phyloP scores from a whole-genome alignment of 2,329 filamentous ascomycete genomes.

The Ascochyta clinopodiicola region DNA sequence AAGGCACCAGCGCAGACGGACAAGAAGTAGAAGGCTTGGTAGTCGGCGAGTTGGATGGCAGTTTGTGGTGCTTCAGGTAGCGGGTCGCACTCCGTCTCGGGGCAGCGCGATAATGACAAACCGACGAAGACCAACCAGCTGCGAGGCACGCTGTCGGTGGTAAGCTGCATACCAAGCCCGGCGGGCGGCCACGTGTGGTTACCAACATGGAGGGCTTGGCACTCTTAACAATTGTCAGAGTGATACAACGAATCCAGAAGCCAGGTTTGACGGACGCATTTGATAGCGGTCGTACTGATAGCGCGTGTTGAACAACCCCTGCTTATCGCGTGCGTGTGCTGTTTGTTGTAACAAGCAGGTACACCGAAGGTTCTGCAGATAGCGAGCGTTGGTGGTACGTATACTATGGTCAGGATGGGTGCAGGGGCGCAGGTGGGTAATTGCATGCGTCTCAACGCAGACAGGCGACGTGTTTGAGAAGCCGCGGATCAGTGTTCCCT shows the following conservation, averaged over 20 bases:
- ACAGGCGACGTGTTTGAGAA: constrained; percentile 15
- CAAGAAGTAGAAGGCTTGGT: neutral
- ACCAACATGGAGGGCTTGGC: neutral
- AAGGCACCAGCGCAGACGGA: neutral
- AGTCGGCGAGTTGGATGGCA: neutral
- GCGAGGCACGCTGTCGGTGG: constrained; percentile 2
- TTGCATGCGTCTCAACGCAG: constrained; percentile 4
- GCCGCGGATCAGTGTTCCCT: constrained; percentile 26
- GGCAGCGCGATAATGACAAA: constrained; percentile 18
- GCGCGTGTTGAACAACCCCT: neutral
- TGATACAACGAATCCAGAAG: constrained; percentile 11
- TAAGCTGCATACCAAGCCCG: constrained; percentile 17
- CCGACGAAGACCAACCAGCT: neutral
- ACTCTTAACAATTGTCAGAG: neutral
- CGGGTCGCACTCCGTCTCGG: constrained; percentile 2
- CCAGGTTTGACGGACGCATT: constrained; percentile 7
- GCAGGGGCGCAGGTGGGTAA: constrained; percentile 7
- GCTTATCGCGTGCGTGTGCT: neutral
- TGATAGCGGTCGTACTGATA: neutral
- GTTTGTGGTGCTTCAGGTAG: neutral
- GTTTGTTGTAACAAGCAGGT: constrained; percentile 5
- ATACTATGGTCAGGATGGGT: neutral
- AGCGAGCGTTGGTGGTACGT: constrained; percentile 3
- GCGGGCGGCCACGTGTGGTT: constrained; percentile 10
- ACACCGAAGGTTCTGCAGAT: neutral